These are phyloP conservation scores for Candida takata DNA, from an alignment of 805 yeast species.

Conservation along the genomic window DNA sequence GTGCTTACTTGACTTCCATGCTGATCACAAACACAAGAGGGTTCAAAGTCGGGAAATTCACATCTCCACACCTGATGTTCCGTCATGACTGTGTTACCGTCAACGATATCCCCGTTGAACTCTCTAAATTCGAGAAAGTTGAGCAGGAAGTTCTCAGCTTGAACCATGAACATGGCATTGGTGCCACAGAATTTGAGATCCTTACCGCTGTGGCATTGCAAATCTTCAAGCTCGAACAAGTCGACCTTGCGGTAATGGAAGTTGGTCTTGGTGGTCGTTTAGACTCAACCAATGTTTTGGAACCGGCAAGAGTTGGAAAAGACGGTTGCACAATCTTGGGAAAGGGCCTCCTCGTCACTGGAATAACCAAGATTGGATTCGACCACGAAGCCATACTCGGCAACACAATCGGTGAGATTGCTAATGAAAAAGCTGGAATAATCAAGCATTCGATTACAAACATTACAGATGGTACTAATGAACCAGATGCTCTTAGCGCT, in stretches of 20 bases:
- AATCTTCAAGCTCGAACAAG: conserved; percentile 51
- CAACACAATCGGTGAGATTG: conserved; percentile 53
- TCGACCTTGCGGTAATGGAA: conserved; percentile 79
- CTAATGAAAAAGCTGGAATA: conserved; percentile 82
- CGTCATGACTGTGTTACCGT: conserved; percentile 73
- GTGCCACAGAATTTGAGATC: conserved; percentile 84
- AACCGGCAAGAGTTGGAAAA: conserved; percentile 18
- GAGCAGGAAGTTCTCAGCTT: conserved; percentile 34
- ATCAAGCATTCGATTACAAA: conserved; percentile 50
- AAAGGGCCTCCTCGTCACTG: conserved; percentile 50
- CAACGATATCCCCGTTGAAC: conserved; percentile 49
- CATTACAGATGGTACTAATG: conserved; percentile 69
- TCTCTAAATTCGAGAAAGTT: conserved; percentile 36
- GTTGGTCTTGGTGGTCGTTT: conserved; percentile 89
- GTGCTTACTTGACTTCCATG: conserved; percentile 70
- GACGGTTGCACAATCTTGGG: conserved; percentile 6
- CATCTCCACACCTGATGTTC: conserved; percentile 77
- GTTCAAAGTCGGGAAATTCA: conserved; percentile 69
- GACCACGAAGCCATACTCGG: conserved; percentile 85
- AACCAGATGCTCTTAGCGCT: conserved; percentile 39
- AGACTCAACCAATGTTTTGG: conserved; percentile 82
- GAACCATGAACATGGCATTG: conserved; percentile 37
- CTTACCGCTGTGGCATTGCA: conserved; percentile 81
- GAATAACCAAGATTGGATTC: conserved; percentile 75
- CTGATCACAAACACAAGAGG: conserved; percentile 35